These are phyloP conservation scores for Candida vaughaniae DNA, from an alignment of 805 yeast genomes.

Conservation along the genomic window DNA sequence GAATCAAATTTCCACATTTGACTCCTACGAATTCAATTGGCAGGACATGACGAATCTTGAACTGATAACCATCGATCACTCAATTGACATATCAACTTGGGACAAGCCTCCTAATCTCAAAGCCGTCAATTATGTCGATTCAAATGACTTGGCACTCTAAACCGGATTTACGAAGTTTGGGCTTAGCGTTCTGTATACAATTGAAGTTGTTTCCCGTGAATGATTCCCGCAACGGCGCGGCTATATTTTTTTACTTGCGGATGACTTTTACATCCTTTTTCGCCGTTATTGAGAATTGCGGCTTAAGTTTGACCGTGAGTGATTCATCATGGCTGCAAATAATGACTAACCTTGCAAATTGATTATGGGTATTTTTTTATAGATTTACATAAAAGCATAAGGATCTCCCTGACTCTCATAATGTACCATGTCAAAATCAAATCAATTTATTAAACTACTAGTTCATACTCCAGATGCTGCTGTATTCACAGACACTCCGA, in stretches of 20 bases:
- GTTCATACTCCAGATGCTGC: too few relatives aligned
- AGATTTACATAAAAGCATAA: background rate
- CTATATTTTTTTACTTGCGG: too few relatives aligned
- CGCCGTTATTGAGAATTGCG: too few relatives aligned
- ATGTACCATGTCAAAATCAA: background rate
- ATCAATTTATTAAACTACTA: background rate
- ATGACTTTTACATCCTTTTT: too few relatives aligned
- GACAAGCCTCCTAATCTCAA: constrained; percentile 2
- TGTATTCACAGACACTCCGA: background rate
- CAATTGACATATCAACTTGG: constrained; percentile 14
- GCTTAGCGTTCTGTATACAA: too few relatives aligned
- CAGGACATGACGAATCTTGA: constrained; percentile 19
- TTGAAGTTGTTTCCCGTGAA: too few relatives aligned
- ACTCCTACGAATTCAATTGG: constrained; percentile 22
- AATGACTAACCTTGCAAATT: too few relatives aligned
- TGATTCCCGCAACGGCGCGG: too few relatives aligned
- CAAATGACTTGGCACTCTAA: constrained; percentile 2
- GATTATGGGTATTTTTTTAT: too few relatives aligned
- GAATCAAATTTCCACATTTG: constrained; percentile 20
- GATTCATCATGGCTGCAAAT: too few relatives aligned
- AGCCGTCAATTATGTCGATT: background rate
- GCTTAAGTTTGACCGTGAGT: too few relatives aligned
- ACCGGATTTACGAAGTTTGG: background rate
- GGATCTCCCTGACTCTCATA: background rate
- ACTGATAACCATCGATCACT: constrained; percentile 16